Base-by-base conservation (phyloP, 768 basidiomycete species). In the Lactifluus volemus region DNA sequence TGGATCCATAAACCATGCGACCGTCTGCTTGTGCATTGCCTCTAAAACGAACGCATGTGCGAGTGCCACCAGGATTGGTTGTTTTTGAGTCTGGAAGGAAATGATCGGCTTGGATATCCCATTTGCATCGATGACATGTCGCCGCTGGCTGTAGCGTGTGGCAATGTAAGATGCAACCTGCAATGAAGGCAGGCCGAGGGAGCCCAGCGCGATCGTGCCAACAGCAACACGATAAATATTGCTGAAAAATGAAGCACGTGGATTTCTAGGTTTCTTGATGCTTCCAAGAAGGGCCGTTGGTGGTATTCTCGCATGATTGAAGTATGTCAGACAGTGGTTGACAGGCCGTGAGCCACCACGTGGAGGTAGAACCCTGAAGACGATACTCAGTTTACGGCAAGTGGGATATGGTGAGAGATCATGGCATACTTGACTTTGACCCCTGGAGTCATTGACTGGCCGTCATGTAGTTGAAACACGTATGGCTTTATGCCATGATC, bases 71-170 rank as follows among this genome's bases (percentile, higher is more conserved):
- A 79, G 68, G 42, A 86, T 73, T 3, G 85, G 82, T 75, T 78
- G 78, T 55, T 86, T 82, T 63, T 86, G 85, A 0, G 85, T 86
- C 29, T 83, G 77, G 73, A 86, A 86, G 5, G 78, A 70, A 56
- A 85, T 76, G 66, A 86, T 84, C 0, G 82, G 82, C 3, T 78
- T 71, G 17, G 76, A 78, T 14, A 70, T 54, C 15, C 71, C 67
- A 5, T 68, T 69, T 62, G 78, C 77, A 6, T 81, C 81, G 19
- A 76, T 8, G 39, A 85, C 70, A 47, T 73, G 75, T 39, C 83
- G 77, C 68, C 81, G 79, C 72, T 79, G 75, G 12, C 82, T 83
- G 63, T 85, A 85, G 60, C 73, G 76, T n/a, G 79, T 81, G 2
- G 76, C 78, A 54, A 84, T 82, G 65, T 75, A 83, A 8, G 82